phyloP scores from a whole-genome alignment of 345 rosid genomes.

The Corchorus olitorius region DNA sequence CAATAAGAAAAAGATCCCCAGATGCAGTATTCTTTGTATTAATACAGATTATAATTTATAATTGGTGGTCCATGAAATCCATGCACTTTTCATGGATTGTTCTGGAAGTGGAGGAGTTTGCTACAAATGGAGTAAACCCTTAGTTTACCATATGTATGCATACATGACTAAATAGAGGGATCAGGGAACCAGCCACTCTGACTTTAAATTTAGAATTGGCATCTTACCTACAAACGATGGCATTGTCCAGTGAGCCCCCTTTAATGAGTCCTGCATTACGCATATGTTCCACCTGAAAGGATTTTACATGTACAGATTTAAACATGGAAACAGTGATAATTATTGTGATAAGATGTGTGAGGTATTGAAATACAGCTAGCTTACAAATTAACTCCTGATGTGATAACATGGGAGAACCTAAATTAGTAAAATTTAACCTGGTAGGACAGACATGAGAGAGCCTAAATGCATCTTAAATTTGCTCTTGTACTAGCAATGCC shows the following conservation, averaged over 20 bases:
- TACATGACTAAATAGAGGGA: background rate
- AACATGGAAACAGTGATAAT: slow-evolving; percentile 7
- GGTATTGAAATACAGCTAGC: background rate
- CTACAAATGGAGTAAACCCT: background rate
- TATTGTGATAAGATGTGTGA: background rate
- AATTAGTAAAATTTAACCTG: too few relatives aligned
- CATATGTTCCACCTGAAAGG: slow-evolving; percentile 75
- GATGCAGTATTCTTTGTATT: background rate
- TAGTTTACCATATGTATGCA: background rate
- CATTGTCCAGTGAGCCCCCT: slow-evolving; percentile 87
- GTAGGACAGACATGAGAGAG: background rate
- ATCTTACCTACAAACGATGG: slow-evolving; percentile 81
- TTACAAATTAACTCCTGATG: background rate
- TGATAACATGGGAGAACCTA: background rate
- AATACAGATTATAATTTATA: background rate
- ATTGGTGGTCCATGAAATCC: background rate
- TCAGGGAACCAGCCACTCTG: background rate
- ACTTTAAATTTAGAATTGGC: slow-evolving; percentile 3
- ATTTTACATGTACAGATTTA: slow-evolving; percentile 4
- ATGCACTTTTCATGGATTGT: background rate
- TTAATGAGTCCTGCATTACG: slow-evolving; percentile 68
- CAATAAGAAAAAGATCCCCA: background rate
- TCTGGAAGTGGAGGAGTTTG: background rate
- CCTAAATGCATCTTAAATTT: background rate
- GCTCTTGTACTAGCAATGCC: background rate